Conservation (phyloP, 148 eudicot species). For the Cornus florida region DNA sequence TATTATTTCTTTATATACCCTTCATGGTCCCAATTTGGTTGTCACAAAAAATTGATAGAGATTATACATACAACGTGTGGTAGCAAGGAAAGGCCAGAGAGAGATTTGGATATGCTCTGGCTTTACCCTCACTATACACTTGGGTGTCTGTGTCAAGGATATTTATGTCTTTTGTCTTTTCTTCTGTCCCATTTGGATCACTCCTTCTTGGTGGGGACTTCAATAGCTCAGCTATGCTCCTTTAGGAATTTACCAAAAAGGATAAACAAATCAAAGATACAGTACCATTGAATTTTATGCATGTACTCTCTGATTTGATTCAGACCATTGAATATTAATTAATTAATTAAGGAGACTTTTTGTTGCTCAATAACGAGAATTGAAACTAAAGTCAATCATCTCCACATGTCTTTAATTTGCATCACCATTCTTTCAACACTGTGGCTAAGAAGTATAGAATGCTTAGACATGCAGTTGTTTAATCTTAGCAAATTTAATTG, state of each 20-base stretch:
- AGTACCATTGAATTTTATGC: too few species aligned
- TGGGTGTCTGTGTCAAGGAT: not conserved
- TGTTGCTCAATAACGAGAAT: too few species aligned
- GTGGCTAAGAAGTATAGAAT: too few species aligned
- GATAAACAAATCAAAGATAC: not conserved
- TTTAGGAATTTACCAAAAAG: not conserved
- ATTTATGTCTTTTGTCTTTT: not conserved
- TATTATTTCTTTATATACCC: slow-evolving; percentile 10
- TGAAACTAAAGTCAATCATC: too few species aligned
- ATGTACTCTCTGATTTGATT: too few species aligned
- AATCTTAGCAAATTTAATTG: too few species aligned
- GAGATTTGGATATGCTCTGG: slow-evolving; percentile 21
- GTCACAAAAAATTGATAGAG: slow-evolving; percentile 14
- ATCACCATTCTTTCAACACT: too few species aligned
- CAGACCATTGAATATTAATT: too few species aligned
- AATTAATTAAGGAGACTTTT: too few species aligned
- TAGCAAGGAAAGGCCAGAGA: slow-evolving; percentile 8
- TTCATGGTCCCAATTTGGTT: slow-evolving; percentile 17
- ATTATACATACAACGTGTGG: slow-evolving; percentile 27
- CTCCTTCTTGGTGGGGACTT: not conserved
- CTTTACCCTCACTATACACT: not conserved
- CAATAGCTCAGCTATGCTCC: too few species aligned
- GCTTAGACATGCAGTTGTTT: too few species aligned
- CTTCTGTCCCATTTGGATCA: not conserved
- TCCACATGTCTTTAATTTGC: too few species aligned